Percentiles rank a stretch among this genome's conserved stretches.
phyloP scores from a whole-genome alignment of 2,329 filamentous ascomycete genomes.

The Penicillium vulpinum region DNA sequence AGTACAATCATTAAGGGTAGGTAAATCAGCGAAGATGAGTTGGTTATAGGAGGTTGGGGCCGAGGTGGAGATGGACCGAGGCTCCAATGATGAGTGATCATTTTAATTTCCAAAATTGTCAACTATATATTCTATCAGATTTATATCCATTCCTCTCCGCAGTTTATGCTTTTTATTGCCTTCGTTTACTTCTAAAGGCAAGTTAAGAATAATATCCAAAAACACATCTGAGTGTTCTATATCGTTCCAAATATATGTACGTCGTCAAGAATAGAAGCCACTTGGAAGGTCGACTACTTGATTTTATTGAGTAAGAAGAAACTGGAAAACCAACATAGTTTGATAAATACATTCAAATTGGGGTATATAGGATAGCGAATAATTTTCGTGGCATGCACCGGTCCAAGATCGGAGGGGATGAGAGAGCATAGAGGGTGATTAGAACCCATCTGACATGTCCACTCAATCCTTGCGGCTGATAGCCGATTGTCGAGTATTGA shows the following conservation, averaged over 20 bases:
- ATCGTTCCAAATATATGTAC: no score
- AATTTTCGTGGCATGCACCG: background rate
- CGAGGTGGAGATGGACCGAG: slow-evolving; percentile 24
- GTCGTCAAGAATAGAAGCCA: no score
- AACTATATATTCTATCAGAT: no score
- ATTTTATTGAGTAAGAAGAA: background rate
- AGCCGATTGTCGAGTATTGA: slow-evolving; percentile 39
- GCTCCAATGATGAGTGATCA: slow-evolving; percentile 30
- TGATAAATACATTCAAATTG: background rate
- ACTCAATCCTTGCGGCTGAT: slow-evolving; percentile 20
- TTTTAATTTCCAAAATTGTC: background rate
- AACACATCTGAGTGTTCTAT: no score
- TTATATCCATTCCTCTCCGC: no score
- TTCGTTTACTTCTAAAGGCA: no score
- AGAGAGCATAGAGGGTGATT: background rate
- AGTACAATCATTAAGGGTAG: background rate
- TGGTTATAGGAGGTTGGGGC: slow-evolving; percentile 11
- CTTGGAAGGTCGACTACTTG: no score
- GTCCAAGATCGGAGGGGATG: background rate
- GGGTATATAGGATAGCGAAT: background rate
- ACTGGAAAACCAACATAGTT: background rate
- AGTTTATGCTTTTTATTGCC: no score
- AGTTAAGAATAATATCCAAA: no score
- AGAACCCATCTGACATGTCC: background rate
- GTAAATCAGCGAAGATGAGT: background rate